Conservation (phyloP, 768 basidiomycete genomes). For the Podaxis sp. region DNA sequence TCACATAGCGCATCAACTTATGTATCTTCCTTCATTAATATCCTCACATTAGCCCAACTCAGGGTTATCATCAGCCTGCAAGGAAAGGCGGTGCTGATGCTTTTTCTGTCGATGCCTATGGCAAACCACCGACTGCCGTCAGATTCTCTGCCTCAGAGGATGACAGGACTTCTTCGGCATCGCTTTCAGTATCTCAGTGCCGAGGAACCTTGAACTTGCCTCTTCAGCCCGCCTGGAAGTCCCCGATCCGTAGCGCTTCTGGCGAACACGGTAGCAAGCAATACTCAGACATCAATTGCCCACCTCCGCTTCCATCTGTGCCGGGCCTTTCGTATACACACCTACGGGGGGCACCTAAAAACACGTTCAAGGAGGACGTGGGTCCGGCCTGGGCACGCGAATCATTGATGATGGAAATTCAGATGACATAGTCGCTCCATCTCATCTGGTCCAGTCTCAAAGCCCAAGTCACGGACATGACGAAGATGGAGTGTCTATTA, state of each 20-base stretch:
- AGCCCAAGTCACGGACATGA: neutral
- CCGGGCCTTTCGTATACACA: neutral
- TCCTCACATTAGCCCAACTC: neutral
- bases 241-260: neutral
- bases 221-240: neutral
- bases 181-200: neutral
- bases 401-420: constrained; percentile 8
- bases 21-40: neutral
- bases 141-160: neutral
- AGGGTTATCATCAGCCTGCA: neutral
- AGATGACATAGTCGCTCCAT: neutral
- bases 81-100: neutral
- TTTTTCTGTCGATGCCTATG: neutral
- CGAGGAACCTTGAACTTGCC: neutral
- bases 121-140: neutral
- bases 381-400: neutral
- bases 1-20: neutral
- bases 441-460: neutral
- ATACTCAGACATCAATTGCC: neutral
- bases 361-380: neutral
- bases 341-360: neutral
- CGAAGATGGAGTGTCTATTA: neutral
- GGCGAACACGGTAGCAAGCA: neutral
- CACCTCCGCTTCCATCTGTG: neutral
- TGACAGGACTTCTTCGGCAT: neutral